These are phyloP conservation scores for Coemansia sp. DNA, from an alignment of 192 early-diverging fungal species.

Conservation along the genomic window DNA sequence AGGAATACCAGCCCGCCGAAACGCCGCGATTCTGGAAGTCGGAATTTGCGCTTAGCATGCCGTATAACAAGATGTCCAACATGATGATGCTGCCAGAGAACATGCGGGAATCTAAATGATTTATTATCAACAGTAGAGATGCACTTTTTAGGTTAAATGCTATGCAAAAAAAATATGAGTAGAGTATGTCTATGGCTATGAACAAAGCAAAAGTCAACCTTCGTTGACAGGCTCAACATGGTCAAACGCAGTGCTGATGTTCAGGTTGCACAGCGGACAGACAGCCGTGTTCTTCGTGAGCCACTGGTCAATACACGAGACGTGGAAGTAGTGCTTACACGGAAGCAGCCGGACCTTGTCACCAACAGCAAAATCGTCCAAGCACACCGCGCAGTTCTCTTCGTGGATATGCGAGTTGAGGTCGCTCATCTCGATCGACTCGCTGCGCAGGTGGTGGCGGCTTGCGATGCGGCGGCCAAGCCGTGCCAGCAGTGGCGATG, in stretches of 20 bases:
- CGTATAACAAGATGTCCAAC: background rate
- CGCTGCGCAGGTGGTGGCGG: background rate
- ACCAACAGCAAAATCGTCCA: slow-evolving; percentile 38
- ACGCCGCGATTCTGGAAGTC: slow-evolving; percentile 34
- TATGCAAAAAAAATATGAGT: background rate
- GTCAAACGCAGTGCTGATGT: slow-evolving; percentile 13
- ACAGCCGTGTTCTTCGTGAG: slow-evolving; percentile 23
- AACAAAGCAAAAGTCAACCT: background rate
- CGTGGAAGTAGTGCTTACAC: slow-evolving; percentile 43
- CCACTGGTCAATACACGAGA: slow-evolving; percentile 47
- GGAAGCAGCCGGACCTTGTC: slow-evolving; percentile 43
- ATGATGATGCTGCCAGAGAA: slow-evolving; percentile 8
- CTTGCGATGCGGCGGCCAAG: background rate
- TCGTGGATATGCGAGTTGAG: slow-evolving; percentile 16
- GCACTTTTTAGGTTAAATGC: background rate
- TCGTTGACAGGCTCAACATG: background rate
- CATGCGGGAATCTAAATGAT: background rate
- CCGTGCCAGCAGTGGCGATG: slow-evolving; percentile 1
- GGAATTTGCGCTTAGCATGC: background rate
- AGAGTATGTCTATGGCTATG: background rate
- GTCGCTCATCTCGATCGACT: background rate
- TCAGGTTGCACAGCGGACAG: slow-evolving; percentile 48
- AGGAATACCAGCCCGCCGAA: slow-evolving; percentile 34
- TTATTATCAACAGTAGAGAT: too few relatives aligned
- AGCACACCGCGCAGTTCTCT: slow-evolving; percentile 46